Evolutionary conservation across 768 basidiomycete species (phyloP).

Genomic region (Crepidotus variabilis): DNA sequence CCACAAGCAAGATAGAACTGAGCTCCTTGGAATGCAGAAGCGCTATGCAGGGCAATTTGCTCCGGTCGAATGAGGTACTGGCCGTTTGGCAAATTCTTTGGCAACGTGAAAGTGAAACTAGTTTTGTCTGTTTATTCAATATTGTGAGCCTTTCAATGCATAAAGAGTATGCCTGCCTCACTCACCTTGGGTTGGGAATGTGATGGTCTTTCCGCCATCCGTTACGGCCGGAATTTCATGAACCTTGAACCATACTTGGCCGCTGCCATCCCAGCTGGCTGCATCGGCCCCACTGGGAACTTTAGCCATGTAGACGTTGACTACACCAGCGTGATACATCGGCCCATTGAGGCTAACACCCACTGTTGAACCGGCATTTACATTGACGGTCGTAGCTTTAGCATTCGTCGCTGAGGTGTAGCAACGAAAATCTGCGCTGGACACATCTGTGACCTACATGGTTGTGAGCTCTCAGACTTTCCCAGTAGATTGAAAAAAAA

Average conservation of each 20-base stretch:
- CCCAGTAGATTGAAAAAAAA: too few relatives aligned
- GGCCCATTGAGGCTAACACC: constrained; percentile 36
- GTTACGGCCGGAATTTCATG: constrained; percentile 38
- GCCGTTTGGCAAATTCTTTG: constrained; percentile 30
- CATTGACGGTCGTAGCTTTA: constrained; percentile 38
- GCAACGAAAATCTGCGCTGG: constrained; percentile 43
- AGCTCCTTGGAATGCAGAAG: constrained; percentile 29
- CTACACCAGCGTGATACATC: constrained; percentile 46
- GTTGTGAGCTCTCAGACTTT: too few relatives aligned
- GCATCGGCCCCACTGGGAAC: constrained; percentile 33
- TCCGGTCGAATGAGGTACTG: constrained; percentile 36
- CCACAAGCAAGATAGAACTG: constrained; percentile 34
- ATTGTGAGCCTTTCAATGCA: not conserved
- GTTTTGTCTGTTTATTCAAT: constrained; percentile 15
- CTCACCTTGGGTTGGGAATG: constrained; percentile 32
- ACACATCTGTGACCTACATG: constrained; percentile 41
- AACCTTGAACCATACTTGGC: constrained; percentile 47
- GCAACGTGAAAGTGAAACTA: constrained; percentile 32
- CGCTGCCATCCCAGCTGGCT: constrained; percentile 34
- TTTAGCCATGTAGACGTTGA: constrained; percentile 41
- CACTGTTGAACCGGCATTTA: constrained; percentile 38
- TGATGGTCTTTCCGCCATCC: constrained; percentile 33
- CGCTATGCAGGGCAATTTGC: constrained; percentile 36
- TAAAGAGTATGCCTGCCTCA: not conserved
- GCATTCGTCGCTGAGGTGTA: constrained; percentile 37